Base-by-base conservation (phyloP, 2,329 filamentous ascomycete genomes). In the Lasiodiplodia theobromae region DNA sequence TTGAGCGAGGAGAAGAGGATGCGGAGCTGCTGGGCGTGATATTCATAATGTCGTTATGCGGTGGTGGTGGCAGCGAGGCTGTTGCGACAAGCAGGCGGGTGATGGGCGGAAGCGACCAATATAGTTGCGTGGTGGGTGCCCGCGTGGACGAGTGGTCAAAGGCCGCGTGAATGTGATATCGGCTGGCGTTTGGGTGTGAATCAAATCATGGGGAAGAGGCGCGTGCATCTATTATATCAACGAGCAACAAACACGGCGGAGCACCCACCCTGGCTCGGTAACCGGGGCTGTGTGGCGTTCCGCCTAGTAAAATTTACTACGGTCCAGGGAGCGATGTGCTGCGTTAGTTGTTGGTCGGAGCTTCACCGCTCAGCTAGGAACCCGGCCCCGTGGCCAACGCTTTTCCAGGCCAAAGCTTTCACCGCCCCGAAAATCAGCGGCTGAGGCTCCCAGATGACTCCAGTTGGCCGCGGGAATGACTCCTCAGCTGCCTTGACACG, bases 1-100 rank as follows among this genome's bases (percentile, higher is more conserved):
- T 77, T 71, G 74, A 75, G 69, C 79, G 79, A 56, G 78, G 76
- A n/a, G 77, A 74, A 21, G 78, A 80, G 68, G 77, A 79, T 14
- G 78, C 77, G 21, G 67, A 64, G 21, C 58, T 64, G 14, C 23
- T 21, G 8, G 60, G 44, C 28, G 60, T 64, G 60, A 64, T 64
- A 64, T 64, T 64, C 60, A 68, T 63, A 16, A 47, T 44, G 67
- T 52, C 25, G n/a, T 38, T 37, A 58, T 18, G 54, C 40, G 56
- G n/a, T 14, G 14, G 64, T 57, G 64, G 2, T 28, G 23, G 49
- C 1, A 53, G 51, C 51, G 8, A 28, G 51, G 51, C 51, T 53
- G 51, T 25, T n/a, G 16, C 11, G 18, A 28, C 16, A n/a, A 34
- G 53, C 16, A n/a, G 16, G 54, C 12, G 54, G 25, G 37, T 49